These are phyloP conservation scores for Yarrowia bubula DNA, from an alignment of 805 yeast species.

Conservation along the genomic window DNA sequence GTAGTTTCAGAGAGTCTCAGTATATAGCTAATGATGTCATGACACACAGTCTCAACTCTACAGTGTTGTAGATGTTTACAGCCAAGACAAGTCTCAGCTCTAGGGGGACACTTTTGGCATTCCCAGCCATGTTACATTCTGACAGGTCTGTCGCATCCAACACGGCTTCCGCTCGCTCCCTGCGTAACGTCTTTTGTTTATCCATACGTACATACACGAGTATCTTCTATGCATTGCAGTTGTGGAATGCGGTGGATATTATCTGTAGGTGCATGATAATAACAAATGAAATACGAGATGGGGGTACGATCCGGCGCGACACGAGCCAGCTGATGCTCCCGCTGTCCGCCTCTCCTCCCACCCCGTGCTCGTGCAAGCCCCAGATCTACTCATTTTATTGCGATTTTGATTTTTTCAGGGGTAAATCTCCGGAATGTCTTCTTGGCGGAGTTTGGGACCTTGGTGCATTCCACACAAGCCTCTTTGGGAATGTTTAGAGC, in stretches of 20 bases:
- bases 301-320: no score
- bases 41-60: background rate
- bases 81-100: no score
- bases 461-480: constrained; percentile 8
- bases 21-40: background rate
- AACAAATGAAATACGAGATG: no score
- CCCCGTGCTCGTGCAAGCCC: no score
- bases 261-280: no score
- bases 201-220: constrained; percentile 5
- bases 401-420: background rate
- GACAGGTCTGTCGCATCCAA: background rate
- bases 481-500: background rate
- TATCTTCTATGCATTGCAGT: constrained; percentile 10
- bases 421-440: constrained; percentile 7
- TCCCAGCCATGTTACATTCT: background rate
- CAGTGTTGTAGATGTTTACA: background rate
- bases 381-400: no score
- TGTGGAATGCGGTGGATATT: background rate
- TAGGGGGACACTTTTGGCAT: no score
- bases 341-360: no score
- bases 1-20: background rate
- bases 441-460: background rate
- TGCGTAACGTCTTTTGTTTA: constrained; percentile 22
- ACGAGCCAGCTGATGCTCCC: no score
- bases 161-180: constrained; percentile 1